These are phyloP conservation scores for Coffea humblotiana DNA, from an alignment of 305 asterid species.

Conservation along the genomic window DNA sequence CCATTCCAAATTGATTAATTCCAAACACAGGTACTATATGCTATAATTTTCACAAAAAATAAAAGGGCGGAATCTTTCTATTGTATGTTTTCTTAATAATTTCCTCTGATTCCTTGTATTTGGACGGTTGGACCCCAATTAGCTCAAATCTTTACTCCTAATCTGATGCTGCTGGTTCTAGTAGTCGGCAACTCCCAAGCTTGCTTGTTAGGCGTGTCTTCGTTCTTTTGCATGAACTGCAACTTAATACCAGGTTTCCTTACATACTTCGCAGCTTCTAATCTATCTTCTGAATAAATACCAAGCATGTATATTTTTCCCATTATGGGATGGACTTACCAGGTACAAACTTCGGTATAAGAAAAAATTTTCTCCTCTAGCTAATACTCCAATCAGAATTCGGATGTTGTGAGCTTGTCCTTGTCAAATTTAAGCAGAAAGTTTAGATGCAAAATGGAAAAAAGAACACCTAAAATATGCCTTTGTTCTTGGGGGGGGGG, in stretches of 20 bases:
- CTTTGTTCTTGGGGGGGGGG: too few species aligned
- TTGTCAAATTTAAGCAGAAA: background rate
- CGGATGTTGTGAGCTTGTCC: background rate
- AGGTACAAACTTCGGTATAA: too few species aligned
- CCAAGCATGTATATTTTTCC: background rate
- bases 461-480: background rate
- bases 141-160: background rate
- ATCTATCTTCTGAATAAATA: too few species aligned
- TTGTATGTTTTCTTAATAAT: background rate
- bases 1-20: too few species aligned
- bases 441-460: background rate
- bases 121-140: conserved; percentile 8
- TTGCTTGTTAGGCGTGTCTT: background rate
- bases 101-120: background rate
- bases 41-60: too few species aligned
- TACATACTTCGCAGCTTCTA: too few species aligned
- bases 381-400: background rate
- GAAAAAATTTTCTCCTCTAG: too few species aligned
- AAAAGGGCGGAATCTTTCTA: background rate
- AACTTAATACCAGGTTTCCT: background rate
- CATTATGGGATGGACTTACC: background rate
- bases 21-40: too few species aligned
- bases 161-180: background rate
- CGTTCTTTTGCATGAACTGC: background rate
- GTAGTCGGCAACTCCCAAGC: background rate